Conservation (phyloP, 1,139 yeast species). For the Geotrichum europaeum region DNA sequence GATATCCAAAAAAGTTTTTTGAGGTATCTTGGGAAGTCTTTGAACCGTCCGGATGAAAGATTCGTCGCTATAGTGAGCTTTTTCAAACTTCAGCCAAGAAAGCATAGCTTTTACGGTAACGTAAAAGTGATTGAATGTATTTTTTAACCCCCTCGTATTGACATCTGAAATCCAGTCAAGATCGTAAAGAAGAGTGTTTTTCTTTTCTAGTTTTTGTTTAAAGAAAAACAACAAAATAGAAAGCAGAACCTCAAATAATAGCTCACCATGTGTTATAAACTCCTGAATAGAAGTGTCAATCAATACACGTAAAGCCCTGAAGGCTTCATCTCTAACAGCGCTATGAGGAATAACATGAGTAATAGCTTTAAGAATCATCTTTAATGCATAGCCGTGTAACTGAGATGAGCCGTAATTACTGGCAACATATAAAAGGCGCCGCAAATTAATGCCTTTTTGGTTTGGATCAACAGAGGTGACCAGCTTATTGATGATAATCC, state of each 20-base stretch:
- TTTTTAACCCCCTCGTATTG: not conserved
- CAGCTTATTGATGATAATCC: slow-evolving; percentile 7
- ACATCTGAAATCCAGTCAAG: slow-evolving; percentile 5
- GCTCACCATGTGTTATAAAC: not conserved
- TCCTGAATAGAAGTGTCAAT: not conserved
- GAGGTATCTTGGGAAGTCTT: not conserved
- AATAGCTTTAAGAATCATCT: slow-evolving; percentile 6
- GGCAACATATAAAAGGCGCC: slow-evolving; percentile 12
- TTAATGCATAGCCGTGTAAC: slow-evolving; percentile 2
- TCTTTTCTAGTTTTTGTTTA: not conserved
- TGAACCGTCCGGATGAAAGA: slow-evolving; percentile 1
- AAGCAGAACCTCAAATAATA: slow-evolving; percentile 4
- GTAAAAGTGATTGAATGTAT: not conserved
- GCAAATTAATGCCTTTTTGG: slow-evolving; percentile 14
- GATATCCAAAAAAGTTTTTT: slow-evolving; percentile 1
- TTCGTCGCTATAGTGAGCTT: not conserved
- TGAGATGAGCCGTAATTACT: not conserved
- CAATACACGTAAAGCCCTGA: not conserved
- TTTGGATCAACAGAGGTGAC: slow-evolving; percentile 12
- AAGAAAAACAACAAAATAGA: slow-evolving; percentile 1
- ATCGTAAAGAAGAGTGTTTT: not conserved
- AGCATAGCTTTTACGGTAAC: not conserved
- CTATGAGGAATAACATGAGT: not conserved
- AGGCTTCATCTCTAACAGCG: slow-evolving; percentile 4
- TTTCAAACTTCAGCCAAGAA: slow-evolving; percentile 4